A percentile compares a stretch with the other conserved stretches of the same genome.
Conservation (phyloP, 2,329 filamentous ascomycete species). For the Neoscytalidium dimidiatum region DNA sequence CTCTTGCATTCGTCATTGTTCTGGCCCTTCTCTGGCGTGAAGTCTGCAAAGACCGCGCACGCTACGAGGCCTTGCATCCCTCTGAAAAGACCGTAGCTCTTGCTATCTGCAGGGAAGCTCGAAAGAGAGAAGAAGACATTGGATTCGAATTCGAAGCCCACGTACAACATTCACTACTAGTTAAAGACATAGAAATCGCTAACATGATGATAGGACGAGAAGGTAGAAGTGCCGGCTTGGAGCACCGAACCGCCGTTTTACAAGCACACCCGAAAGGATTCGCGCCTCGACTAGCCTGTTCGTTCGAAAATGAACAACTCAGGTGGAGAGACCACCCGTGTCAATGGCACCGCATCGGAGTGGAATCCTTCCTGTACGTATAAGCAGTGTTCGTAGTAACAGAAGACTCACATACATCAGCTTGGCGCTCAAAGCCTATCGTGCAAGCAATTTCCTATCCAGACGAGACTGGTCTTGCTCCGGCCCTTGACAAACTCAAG, state of each 20-base stretch:
- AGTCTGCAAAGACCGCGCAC: slow-evolving; percentile 8
- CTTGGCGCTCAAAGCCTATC: slow-evolving; percentile 78
- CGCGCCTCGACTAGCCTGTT: slow-evolving; percentile 5
- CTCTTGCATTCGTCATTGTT: slow-evolving; percentile 17
- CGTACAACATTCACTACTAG: not conserved
- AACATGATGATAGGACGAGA: not conserved
- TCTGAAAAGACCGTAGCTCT: slow-evolving; percentile 16
- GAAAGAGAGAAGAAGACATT: slow-evolving; percentile 10
- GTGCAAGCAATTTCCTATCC: slow-evolving; percentile 74
- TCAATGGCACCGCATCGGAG: slow-evolving; percentile 19
- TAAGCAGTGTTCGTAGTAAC: not conserved
- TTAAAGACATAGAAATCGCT: not conserved
- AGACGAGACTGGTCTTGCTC: slow-evolving; percentile 60
- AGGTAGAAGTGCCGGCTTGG: not conserved
- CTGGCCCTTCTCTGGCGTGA: slow-evolving; percentile 12
- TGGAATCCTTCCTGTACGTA: slow-evolving; percentile 45
- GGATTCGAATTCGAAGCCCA: slow-evolving; percentile 12
- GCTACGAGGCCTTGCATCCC: slow-evolving; percentile 11
- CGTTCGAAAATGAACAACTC: not conserved
- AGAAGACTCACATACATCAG: slow-evolving; percentile 34
- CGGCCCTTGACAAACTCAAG: slow-evolving; percentile 64
- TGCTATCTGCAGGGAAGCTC: slow-evolving; percentile 7
- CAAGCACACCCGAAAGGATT: slow-evolving; percentile 5
- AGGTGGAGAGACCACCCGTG: not conserved
- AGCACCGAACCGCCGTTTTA: not conserved